A percentile compares a stretch with the other conserved stretches of the same genome.
Evolutionary conservation across 2,329 filamentous ascomycete genomes (phyloP).

Genomic region (Fusarium tuaranense): DNA sequence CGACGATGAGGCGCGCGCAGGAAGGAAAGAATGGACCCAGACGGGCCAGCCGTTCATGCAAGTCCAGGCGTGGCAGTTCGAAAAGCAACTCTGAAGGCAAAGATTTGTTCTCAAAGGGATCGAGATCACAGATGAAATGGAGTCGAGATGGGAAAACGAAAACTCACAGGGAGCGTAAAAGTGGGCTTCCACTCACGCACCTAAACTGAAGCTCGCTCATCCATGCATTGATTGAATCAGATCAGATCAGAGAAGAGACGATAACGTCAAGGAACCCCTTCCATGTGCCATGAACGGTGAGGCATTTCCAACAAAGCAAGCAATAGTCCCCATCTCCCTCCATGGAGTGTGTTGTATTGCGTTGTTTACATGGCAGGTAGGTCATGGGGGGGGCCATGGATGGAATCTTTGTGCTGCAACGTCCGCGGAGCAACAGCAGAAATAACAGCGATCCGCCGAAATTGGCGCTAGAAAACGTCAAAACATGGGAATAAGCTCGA

Average conservation of each 20-base stretch:
- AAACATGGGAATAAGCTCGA: neutral
- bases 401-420: neutral
- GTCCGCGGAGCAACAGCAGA: neutral
- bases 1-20: neutral
- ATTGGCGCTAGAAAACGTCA: constrained; percentile 1
- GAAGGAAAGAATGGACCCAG: constrained; percentile 1
- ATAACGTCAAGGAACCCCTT: constrained; percentile 7
- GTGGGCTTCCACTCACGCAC: neutral
- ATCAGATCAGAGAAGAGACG: neutral
- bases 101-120: neutral
- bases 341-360: constrained; percentile 3
- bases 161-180: neutral
- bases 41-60: neutral
- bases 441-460: constrained; percentile 1
- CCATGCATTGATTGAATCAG: neutral
- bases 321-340: constrained; percentile 16
- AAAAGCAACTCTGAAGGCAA: neutral
- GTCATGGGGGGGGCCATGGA: constrained; percentile 14
- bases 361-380: constrained; percentile 11
- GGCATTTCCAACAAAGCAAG: constrained; percentile 35
- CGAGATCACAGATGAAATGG: neutral
- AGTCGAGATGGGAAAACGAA: constrained; percentile 1
- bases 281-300: constrained; percentile 21
- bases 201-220: neutral
- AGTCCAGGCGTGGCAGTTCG: neutral